Conservation (phyloP, 352 stramenopile species). For the Pythium apleroticum region DNA sequence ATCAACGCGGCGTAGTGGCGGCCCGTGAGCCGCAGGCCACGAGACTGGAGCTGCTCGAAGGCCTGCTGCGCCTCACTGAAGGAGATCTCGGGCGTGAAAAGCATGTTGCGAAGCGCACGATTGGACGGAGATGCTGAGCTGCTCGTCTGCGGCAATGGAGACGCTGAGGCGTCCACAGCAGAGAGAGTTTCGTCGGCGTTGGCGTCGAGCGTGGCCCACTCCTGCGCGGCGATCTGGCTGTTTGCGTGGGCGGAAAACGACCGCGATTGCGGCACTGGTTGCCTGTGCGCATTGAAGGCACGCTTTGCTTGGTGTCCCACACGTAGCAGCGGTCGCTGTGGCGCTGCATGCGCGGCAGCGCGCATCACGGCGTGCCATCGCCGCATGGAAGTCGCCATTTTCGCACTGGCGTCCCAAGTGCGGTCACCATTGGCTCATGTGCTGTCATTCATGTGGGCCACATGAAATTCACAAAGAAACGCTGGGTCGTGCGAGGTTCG, state of each 20-base stretch:
- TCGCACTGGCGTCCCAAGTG: background rate
- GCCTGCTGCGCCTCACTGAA: slow-evolving; percentile 35
- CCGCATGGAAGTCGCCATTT: background rate
- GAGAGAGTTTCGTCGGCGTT: background rate
- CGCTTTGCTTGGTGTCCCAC: no score
- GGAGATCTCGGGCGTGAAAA: slow-evolving; percentile 18
- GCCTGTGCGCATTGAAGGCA: background rate
- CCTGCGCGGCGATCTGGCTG: background rate
- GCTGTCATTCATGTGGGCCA: background rate
- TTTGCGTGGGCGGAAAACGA: slow-evolving; percentile 17
- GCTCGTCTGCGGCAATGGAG: background rate
- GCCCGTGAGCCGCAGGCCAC: slow-evolving; percentile 31
- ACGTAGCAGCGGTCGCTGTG: background rate
- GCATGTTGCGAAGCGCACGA: background rate
- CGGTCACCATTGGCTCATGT: slow-evolving; percentile 1
- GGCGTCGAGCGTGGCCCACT: background rate
- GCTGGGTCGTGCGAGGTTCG: background rate
- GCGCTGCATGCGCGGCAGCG: background rate
- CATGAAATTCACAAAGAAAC: background rate
- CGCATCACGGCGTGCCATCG: slow-evolving; percentile 9
- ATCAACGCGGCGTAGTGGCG: slow-evolving; percentile 55
- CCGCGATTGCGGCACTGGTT: slow-evolving; percentile 1
- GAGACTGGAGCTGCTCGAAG: slow-evolving; percentile 31
- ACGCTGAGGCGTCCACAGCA: background rate
- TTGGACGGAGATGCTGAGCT: background rate